phyloP scores from a whole-genome alignment of 2,329 filamentous ascomycete genomes.

The Aspergillus hiratsukae region DNA sequence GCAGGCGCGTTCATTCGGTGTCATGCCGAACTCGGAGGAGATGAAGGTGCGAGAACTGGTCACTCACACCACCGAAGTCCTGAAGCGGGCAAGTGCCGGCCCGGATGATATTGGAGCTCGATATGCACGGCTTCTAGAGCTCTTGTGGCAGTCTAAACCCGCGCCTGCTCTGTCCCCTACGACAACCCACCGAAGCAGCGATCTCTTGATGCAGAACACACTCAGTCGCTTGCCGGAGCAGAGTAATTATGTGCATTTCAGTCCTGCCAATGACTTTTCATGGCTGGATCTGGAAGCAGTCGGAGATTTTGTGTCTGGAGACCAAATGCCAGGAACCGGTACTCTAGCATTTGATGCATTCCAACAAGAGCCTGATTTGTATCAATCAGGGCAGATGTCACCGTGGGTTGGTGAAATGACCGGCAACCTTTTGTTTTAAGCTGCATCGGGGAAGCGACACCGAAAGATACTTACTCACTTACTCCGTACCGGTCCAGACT shows the following conservation, averaged over 20 bases:
- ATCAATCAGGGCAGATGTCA: constrained; percentile 27
- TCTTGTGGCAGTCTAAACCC: constrained; percentile 53
- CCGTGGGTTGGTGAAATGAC: constrained; percentile 41
- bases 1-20: constrained; percentile 55
- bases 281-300: constrained; percentile 60
- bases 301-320: constrained; percentile 52
- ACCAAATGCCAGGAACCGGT: constrained; percentile 34
- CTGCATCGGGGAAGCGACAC: no score
- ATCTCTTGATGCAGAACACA: constrained; percentile 26
- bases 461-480: background rate
- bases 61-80: constrained; percentile 54
- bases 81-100: constrained; percentile 55
- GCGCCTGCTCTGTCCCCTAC: constrained; percentile 22
- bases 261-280: constrained; percentile 54
- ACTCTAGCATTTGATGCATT: constrained; percentile 34
- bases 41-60: constrained; percentile 56
- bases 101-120: constrained; percentile 58
- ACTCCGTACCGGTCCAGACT: no score
- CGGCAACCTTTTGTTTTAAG: constrained; percentile 31
- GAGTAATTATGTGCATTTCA: constrained; percentile 35
- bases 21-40: constrained; percentile 53
- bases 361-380: constrained; percentile 30
- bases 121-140: constrained; percentile 57
- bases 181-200: constrained; percentile 28
- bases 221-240: constrained; percentile 32